Percentiles rank a stretch among this genome's conserved stretches.
Evolutionary conservation across 2,329 filamentous ascomycete species (phyloP).

Genomic region (Lecanosticta acicola): DNA sequence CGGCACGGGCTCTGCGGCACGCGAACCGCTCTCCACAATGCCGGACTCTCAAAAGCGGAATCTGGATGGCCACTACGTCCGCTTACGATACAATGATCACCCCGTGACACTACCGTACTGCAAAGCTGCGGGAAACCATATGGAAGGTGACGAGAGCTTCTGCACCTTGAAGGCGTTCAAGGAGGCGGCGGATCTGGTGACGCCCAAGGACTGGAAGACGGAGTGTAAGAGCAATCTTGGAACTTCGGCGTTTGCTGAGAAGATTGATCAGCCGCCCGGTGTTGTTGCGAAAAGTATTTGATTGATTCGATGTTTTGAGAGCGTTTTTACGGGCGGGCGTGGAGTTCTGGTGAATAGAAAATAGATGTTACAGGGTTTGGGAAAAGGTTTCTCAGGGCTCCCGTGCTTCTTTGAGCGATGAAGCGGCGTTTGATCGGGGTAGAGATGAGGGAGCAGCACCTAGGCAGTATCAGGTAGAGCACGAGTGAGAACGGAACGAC

Average conservation of each 20-base stretch:
- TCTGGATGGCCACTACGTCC: slow-evolving; percentile 75
- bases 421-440: too few species aligned
- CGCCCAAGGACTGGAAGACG: slow-evolving; percentile 69
- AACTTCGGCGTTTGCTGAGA: slow-evolving; percentile 35
- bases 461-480: too few species aligned
- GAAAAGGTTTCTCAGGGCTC: too few species aligned
- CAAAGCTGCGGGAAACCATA: slow-evolving; percentile 67
- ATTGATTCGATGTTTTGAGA: too few species aligned
- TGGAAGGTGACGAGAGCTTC: slow-evolving; percentile 79
- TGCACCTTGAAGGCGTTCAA: slow-evolving; percentile 94
- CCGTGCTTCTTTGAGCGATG: too few species aligned
- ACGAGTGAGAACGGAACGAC: too few species aligned
- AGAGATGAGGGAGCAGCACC: too few species aligned
- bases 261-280: slow-evolving; percentile 16
- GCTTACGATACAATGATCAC: slow-evolving; percentile 83
- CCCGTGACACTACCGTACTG: slow-evolving; percentile 80
- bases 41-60: slow-evolving; percentile 52
- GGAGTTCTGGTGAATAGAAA: too few species aligned
- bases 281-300: slow-evolving; percentile 1
- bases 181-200: slow-evolving; percentile 82
- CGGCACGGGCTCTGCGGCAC: slow-evolving; percentile 25
- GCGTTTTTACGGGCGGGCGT: too few species aligned
- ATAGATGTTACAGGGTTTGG: too few species aligned
- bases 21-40: slow-evolving; percentile 55
- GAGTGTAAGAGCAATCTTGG: slow-evolving; percentile 57